A percentile compares a stretch with the other conserved stretches of the same genome.
These are phyloP conservation scores for Penicillium verrucosum DNA, from an alignment of 2,329 filamentous ascomycete species.

Conservation along the genomic window DNA sequence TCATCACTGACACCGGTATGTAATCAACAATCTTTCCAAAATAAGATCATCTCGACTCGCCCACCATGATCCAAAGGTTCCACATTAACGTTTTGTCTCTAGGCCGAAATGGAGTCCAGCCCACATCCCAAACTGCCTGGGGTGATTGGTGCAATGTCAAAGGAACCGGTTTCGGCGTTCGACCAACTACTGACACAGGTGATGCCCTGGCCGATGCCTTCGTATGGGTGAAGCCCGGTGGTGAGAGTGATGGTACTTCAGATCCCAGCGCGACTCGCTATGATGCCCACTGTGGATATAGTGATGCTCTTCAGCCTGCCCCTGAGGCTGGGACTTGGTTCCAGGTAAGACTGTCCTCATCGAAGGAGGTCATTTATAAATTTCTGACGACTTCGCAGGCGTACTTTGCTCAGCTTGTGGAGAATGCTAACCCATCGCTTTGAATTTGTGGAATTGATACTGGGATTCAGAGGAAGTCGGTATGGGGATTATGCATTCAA, in stretches of 20 bases:
- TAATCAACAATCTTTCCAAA: not conserved
- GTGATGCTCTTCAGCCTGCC: constrained; percentile 58
- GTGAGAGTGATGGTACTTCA: constrained; percentile 52
- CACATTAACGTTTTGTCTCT: not conserved
- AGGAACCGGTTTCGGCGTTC: constrained; percentile 61
- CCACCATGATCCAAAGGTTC: too few relatives aligned
- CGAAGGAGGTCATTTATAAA: constrained; percentile 23
- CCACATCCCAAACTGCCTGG: constrained; percentile 54
- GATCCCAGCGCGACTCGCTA: constrained; percentile 51
- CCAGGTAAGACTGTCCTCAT: constrained; percentile 38
- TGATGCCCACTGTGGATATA: constrained; percentile 54
- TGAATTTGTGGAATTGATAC: not conserved
- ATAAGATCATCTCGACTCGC: too few relatives aligned
- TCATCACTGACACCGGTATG: constrained; percentile 54
- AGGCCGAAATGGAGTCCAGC: constrained; percentile 62
- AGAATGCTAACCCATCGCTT: constrained; percentile 29
- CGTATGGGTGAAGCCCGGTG: constrained; percentile 69
- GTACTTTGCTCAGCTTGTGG: constrained; percentile 31
- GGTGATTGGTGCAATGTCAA: constrained; percentile 68
- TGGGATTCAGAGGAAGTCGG: too few relatives aligned
- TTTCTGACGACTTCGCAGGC: constrained; percentile 26
- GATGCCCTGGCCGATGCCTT: constrained; percentile 61
- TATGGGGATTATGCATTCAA: not conserved
- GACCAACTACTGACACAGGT: constrained; percentile 62
- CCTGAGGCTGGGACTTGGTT: constrained; percentile 70